phyloP scores from a whole-genome alignment of 192 early-diverging fungal genomes.

The Mortierella claussenii region DNA sequence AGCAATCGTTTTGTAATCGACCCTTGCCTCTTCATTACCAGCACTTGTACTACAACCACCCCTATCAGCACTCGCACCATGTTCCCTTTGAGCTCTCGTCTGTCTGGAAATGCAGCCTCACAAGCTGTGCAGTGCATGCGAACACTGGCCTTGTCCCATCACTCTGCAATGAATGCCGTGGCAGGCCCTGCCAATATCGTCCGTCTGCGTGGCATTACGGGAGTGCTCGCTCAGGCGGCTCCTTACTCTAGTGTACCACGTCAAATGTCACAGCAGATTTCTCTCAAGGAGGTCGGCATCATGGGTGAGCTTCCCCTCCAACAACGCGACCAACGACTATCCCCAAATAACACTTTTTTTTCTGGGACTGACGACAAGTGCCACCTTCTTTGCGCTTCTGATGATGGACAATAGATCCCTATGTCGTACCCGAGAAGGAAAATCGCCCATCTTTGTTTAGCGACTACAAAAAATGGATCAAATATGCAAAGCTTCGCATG shows the following conservation, averaged over 20 bases:
- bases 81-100: conserved; percentile 38
- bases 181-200: conserved; percentile 19
- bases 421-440: conserved; percentile 62
- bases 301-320: conserved; percentile 43
- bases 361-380: not conserved
- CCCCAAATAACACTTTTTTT: not conserved
- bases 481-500: conserved; percentile 61
- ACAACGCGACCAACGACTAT: no score
- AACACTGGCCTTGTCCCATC: conserved; percentile 23
- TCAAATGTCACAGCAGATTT: conserved; percentile 43
- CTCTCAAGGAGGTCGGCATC: conserved; percentile 44
- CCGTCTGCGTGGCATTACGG: conserved; percentile 26
- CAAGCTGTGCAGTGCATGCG: conserved; percentile 41
- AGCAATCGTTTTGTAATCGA: no score
- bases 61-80: no score
- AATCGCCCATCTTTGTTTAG: conserved; percentile 55
- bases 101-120: conserved; percentile 14
- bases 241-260: conserved; percentile 47
- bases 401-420: conserved; percentile 50
- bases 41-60: no score
- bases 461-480: conserved; percentile 61
- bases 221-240: conserved; percentile 34
- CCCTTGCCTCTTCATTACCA: no score
- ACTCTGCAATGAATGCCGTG: conserved; percentile 14
- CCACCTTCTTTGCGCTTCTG: no score